These are phyloP conservation scores for Mycothermus thermophilus DNA, from an alignment of 495 filamentous ascomycete genomes.

Conservation along the genomic window DNA sequence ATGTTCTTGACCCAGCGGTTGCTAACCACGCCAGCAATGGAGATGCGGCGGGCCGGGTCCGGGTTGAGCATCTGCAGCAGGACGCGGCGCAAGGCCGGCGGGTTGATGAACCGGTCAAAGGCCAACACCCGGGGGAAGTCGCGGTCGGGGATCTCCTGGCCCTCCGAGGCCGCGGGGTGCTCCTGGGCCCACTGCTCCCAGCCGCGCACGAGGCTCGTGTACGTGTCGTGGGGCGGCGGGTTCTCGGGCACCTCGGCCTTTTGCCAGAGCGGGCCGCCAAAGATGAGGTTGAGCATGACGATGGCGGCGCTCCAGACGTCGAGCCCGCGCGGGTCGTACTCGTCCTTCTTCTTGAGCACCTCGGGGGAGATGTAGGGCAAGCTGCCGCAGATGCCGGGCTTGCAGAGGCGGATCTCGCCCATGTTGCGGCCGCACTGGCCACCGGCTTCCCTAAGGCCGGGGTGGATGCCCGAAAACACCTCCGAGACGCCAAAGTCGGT, in stretches of 20 bases:
- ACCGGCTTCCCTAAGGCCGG: constrained; percentile 47
- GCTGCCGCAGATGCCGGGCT: constrained; percentile 61
- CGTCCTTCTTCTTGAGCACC: constrained; percentile 46
- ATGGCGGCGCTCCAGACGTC: constrained; percentile 73
- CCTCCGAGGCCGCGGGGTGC: constrained; percentile 31
- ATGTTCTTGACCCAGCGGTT: constrained; percentile 51
- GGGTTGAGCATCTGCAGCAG: constrained; percentile 68
- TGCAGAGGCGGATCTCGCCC: constrained; percentile 49
- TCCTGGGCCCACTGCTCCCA: constrained; percentile 48
- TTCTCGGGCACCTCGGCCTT: constrained; percentile 31
- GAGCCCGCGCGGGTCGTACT: constrained; percentile 60
- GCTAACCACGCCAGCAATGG: constrained; percentile 45
- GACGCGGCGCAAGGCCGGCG: constrained; percentile 43
- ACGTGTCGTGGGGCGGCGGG: constrained; percentile 24
- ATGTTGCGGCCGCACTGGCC: constrained; percentile 53
- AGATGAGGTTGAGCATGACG: constrained; percentile 54
- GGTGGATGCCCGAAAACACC: constrained; percentile 61
- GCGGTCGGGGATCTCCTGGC: constrained; percentile 32
- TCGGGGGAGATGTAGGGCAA: constrained; percentile 68
- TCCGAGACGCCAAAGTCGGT: constrained; percentile 70
- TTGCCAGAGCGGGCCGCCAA: constrained; percentile 51
- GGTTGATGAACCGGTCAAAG: constrained; percentile 38
- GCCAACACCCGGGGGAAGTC: constrained; percentile 38
- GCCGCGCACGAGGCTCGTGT: constrained; percentile 43
- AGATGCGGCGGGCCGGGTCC: constrained; percentile 48